Percentiles rank a stretch among this genome's conserved stretches.
Conservation (phyloP, 257 asterid species). For the Leonotis leonurus region DNA sequence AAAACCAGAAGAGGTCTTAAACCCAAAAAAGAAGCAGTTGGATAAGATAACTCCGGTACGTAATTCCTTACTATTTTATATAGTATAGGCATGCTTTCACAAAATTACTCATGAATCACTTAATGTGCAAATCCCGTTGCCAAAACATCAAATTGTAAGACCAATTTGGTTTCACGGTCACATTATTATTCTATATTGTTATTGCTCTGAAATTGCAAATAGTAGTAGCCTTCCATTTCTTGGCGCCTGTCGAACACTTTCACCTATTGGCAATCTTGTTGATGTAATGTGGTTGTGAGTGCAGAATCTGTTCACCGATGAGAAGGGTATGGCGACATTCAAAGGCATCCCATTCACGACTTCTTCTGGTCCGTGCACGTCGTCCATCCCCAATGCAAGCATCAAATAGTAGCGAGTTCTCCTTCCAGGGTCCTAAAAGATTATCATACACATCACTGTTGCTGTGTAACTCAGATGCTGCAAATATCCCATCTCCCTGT, state of each 20-base stretch:
- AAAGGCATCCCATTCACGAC: slow-evolving; percentile 89
- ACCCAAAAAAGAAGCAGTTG: slow-evolving; percentile 96
- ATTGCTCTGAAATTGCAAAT: background rate
- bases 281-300: background rate
- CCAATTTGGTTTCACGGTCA: background rate
- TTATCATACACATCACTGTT: background rate
- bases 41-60: slow-evolving; percentile 86
- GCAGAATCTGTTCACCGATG: slow-evolving; percentile 84
- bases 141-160: background rate
- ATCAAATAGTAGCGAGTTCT: slow-evolving; percentile 37
- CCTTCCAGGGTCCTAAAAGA: background rate
- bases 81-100: background rate
- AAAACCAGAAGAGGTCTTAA: slow-evolving; percentile 82
- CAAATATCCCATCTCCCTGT: background rate
- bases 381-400: slow-evolving; percentile 57
- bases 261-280: background rate
- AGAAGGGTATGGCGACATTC: slow-evolving; percentile 71
- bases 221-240: background rate
- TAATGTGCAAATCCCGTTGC: background rate
- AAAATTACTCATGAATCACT: background rate
- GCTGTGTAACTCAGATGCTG: background rate
- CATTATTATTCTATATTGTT: background rate
- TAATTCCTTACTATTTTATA: background rate
- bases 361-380: slow-evolving; percentile 79
- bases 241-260: background rate